Conservation (phyloP, 768 basidiomycete genomes). For the Amanita phalloides region DNA sequence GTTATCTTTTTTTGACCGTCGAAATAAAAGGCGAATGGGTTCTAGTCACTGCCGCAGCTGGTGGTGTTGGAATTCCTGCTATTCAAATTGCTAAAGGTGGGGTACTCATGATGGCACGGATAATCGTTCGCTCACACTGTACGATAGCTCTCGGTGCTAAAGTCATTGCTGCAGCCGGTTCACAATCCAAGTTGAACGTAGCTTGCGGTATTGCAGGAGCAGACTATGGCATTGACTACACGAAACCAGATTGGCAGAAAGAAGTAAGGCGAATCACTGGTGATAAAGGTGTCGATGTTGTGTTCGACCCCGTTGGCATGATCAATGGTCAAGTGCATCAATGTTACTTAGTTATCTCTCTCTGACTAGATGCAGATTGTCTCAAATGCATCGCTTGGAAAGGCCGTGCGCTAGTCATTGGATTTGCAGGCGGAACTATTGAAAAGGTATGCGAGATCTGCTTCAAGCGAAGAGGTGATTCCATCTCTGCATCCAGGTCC, state of each 20-base stretch:
- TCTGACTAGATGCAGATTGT: constrained; percentile 37
- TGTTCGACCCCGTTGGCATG: constrained; percentile 81
- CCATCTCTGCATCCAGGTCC: constrained; percentile 41
- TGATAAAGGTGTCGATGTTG: constrained; percentile 78
- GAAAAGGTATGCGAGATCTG: constrained; percentile 48
- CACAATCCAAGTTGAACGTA: constrained; percentile 68
- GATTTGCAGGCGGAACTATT: constrained; percentile 78
- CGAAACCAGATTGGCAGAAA: constrained; percentile 75
- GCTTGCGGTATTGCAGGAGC: constrained; percentile 71
- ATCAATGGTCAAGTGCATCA: constrained; percentile 38
- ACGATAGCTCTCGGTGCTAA: constrained; percentile 71
- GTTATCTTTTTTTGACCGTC: not conserved
- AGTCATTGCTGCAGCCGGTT: constrained; percentile 90
- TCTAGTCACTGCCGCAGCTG: constrained; percentile 91
- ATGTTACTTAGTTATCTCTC: not conserved
- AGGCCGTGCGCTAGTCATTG: constrained; percentile 86
- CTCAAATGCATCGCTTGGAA: constrained; percentile 94
- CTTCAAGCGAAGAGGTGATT: not conserved
- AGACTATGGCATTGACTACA: constrained; percentile 77
- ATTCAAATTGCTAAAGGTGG: constrained; percentile 88
- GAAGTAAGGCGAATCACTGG: constrained; percentile 75
- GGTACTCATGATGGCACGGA: not conserved
- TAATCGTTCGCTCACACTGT: too few relatives aligned
- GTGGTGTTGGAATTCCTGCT: constrained; percentile 88
- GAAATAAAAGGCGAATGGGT: constrained; percentile 68